Conservation (phyloP, 2,329 filamentous ascomycete species). For the Dothideomycetidae sp. region DNA sequence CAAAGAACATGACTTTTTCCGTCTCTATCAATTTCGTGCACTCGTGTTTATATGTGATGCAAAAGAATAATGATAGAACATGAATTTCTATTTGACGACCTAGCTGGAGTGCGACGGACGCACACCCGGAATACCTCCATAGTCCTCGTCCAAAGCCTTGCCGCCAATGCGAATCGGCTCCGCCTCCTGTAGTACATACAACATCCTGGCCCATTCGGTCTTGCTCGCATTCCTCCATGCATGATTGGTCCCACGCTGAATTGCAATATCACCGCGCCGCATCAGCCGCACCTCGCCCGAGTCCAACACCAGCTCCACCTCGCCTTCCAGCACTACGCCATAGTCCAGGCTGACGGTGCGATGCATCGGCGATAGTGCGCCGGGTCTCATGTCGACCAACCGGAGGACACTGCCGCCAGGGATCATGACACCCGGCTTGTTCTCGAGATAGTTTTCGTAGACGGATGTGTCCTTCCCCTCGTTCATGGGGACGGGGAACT, state of each 20-base stretch:
- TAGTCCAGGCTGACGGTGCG: slow-evolving; percentile 23
- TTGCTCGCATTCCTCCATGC: slow-evolving; percentile 22
- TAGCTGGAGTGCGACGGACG: slow-evolving; percentile 13
- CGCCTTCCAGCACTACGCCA: slow-evolving; percentile 21
- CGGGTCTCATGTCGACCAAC: slow-evolving; percentile 18
- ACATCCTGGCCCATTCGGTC: slow-evolving; percentile 22
- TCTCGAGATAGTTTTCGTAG: slow-evolving; percentile 30
- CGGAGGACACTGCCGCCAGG: slow-evolving; percentile 33
- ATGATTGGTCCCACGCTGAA: slow-evolving; percentile 23
- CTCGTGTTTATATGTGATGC: no score
- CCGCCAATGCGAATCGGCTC: slow-evolving; percentile 19
- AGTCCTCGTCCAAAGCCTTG: slow-evolving; percentile 20
- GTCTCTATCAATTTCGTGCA: no score
- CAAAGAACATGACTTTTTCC: no score
- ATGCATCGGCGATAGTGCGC: slow-evolving; percentile 18
- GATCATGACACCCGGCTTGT: slow-evolving; percentile 35
- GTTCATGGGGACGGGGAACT: slow-evolving; percentile 33
- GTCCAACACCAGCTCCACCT: slow-evolving; percentile 21
- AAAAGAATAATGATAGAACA: no score
- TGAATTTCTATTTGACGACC: no score
- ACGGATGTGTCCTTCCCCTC: slow-evolving; percentile 32
- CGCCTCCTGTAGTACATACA: slow-evolving; percentile 21
- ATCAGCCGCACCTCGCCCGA: slow-evolving; percentile 19
- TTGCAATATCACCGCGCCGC: slow-evolving; percentile 20
- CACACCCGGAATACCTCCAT: slow-evolving; percentile 17